These are phyloP conservation scores for Colletotrichum acutatum DNA, from an alignment of 2,329 filamentous ascomycete species.

Conservation along the genomic window DNA sequence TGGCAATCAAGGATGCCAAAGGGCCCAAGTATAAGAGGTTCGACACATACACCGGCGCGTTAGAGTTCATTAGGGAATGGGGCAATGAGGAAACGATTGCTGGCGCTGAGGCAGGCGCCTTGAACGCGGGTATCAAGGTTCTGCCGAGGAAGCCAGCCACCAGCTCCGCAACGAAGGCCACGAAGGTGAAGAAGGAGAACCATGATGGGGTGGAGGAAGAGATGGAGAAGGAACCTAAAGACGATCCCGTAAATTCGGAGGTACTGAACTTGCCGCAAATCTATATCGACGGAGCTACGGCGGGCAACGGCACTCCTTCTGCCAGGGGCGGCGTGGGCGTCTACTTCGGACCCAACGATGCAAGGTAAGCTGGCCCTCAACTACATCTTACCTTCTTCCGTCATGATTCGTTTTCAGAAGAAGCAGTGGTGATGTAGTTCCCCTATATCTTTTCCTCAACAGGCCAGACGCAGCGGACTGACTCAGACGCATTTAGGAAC, in stretches of 20 bases:
- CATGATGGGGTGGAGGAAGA: conserved; percentile 35
- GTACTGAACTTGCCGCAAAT: conserved; percentile 53
- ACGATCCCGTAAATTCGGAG: conserved; percentile 38
- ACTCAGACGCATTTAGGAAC: conserved; percentile 54
- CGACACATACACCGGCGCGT: conserved; percentile 75
- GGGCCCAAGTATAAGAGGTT: conserved; percentile 79
- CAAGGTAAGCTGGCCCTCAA: conserved; percentile 53
- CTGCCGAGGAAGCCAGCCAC: background rate
- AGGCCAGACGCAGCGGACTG: conserved; percentile 25
- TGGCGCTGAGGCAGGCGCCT: conserved; percentile 20
- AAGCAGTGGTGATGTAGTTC: background rate
- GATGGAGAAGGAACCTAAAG: conserved; percentile 54
- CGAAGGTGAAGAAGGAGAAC: conserved; percentile 37
- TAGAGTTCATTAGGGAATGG: conserved; percentile 74
- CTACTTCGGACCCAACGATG: conserved; percentile 68
- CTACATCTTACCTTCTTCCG: background rate
- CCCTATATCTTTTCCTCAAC: background rate
- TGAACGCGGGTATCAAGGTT: background rate
- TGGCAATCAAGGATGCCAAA: conserved; percentile 79
- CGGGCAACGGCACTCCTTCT: conserved; percentile 66
- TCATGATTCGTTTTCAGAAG: background rate
- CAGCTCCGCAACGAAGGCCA: background rate
- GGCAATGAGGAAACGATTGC: conserved; percentile 57
- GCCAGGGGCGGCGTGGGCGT: conserved; percentile 71
- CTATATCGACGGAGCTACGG: conserved; percentile 73